Conservation (phyloP, 2,329 filamentous ascomycete species). For the Amauroascus niger region DNA sequence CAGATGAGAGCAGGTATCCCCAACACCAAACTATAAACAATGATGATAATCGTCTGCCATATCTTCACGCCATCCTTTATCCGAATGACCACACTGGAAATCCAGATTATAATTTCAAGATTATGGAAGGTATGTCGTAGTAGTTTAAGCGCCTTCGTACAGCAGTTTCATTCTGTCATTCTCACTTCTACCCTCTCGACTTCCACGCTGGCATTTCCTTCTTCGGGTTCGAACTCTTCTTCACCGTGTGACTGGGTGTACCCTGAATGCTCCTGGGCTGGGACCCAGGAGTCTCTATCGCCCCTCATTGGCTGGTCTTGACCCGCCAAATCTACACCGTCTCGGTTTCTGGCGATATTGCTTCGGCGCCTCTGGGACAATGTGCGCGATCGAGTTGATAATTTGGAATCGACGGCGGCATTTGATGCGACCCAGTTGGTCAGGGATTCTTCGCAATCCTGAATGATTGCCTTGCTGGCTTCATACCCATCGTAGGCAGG, state of each 20-base stretch:
- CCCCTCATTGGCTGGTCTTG: constrained; percentile 73
- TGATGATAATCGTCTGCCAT: background rate
- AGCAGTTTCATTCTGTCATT: constrained; percentile 12
- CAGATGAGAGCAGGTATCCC: background rate
- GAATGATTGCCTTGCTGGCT: constrained; percentile 95
- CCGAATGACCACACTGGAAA: background rate
- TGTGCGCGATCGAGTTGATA: constrained; percentile 78
- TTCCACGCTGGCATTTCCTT: constrained; percentile 19
- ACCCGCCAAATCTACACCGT: constrained; percentile 66
- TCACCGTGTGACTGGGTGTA: constrained; percentile 39
- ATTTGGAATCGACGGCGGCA: constrained; percentile 74
- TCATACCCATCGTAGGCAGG: constrained; percentile 96
- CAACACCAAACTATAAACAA: background rate
- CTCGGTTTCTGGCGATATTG: constrained; percentile 55
- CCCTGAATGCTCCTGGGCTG: constrained; percentile 50
- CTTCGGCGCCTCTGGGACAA: constrained; percentile 75
- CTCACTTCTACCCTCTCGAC: constrained; percentile 31
- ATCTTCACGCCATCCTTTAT: background rate
- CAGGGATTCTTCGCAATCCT: constrained; percentile 94
- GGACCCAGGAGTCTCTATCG: constrained; percentile 72
- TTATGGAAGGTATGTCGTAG: background rate
- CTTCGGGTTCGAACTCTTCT: constrained; percentile 29
- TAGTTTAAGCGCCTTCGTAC: too few species aligned
- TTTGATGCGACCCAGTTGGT: constrained; percentile 95
- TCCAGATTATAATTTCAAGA: background rate